Conservation (phyloP, 2,329 filamentous ascomycete species). For the Thermothelomyces thermophilus region DNA sequence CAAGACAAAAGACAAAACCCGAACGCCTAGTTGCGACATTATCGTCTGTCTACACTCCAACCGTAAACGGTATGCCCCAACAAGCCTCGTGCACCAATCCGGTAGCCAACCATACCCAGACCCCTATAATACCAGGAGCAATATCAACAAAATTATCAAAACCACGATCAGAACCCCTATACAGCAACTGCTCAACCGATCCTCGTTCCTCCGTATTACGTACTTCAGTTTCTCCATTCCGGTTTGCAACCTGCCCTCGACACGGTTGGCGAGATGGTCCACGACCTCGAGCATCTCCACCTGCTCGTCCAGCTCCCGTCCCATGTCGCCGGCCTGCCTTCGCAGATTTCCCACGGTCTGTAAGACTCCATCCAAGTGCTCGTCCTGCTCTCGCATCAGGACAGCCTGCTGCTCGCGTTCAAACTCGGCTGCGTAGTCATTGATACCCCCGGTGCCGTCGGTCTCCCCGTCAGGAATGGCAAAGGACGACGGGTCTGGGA, state of each 20-base stretch:
- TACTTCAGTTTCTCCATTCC: conserved; percentile 81
- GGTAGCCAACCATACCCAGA: neutral
- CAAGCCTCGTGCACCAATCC: neutral
- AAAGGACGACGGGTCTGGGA: conserved; percentile 51
- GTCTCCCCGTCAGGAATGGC: conserved; percentile 49
- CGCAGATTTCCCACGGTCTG: conserved; percentile 86
- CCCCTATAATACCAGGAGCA: conserved; percentile 58
- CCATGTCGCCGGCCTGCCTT: conserved; percentile 91
- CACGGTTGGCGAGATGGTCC: conserved; percentile 77
- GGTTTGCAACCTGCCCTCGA: conserved; percentile 75
- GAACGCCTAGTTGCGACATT: conserved; percentile 14
- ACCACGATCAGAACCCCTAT: conserved; percentile 84
- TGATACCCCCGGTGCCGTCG: conserved; percentile 33
- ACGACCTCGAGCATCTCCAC: conserved; percentile 79
- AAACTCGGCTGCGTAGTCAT: conserved; percentile 64
- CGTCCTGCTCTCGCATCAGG: conserved; percentile 92
- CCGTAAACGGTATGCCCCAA: conserved; percentile 1
- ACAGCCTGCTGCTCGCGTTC: conserved; percentile 86
- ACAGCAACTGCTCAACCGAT: conserved; percentile 80
- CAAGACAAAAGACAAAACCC: conserved; percentile 8
- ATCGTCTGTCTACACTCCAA: conserved; percentile 7
- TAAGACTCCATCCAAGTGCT: conserved; percentile 87
- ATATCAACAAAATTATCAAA: conserved; percentile 75
- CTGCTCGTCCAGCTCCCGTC: conserved; percentile 92
- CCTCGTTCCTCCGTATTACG: conserved; percentile 86